These are phyloP conservation scores for Flaveria brownii DNA, from an alignment of 129 eudicot species.

Conservation along the genomic window DNA sequence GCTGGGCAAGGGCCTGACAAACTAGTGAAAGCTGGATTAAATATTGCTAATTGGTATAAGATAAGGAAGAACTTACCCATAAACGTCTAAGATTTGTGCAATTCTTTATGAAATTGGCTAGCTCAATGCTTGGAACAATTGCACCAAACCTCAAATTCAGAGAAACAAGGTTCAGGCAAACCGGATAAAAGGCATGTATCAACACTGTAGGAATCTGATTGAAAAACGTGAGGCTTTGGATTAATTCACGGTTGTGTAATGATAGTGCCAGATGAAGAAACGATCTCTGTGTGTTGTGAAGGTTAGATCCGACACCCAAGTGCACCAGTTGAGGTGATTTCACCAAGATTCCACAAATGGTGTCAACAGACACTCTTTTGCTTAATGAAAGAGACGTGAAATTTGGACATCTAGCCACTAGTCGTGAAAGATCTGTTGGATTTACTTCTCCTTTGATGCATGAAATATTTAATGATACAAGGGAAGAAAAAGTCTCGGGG, in stretches of 20 bases:
- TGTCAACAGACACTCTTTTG: conserved; percentile 53
- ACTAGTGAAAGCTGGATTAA: background rate
- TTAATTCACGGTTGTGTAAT: conserved; percentile 46
- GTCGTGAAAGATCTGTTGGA: conserved; percentile 54
- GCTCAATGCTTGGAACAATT: conserved; percentile 42
- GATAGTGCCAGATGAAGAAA: conserved; percentile 39
- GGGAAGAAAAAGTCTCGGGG: conserved; percentile 72
- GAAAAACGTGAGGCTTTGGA: conserved; percentile 71
- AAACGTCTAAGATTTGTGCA: conserved; percentile 64
- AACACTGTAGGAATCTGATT: conserved; percentile 53
- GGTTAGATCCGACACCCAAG: conserved; percentile 64
- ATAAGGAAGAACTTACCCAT: conserved; percentile 45
- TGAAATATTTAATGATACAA: conserved; percentile 68
- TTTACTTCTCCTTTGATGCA: conserved; percentile 68
- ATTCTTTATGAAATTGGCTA: conserved; percentile 49
- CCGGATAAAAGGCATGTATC: conserved; percentile 55
- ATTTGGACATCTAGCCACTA: conserved; percentile 63
- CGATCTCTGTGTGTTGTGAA: conserved; percentile 44
- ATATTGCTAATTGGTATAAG: background rate
- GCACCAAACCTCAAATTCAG: conserved; percentile 72
- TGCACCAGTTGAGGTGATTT: conserved; percentile 72
- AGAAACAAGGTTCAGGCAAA: conserved; percentile 53
- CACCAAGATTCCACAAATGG: conserved; percentile 49
- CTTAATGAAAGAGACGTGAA: conserved; percentile 58
- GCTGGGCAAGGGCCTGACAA: background rate